phyloP scores from a whole-genome alignment of 768 basidiomycete genomes.

The Austroboletus festivus region DNA sequence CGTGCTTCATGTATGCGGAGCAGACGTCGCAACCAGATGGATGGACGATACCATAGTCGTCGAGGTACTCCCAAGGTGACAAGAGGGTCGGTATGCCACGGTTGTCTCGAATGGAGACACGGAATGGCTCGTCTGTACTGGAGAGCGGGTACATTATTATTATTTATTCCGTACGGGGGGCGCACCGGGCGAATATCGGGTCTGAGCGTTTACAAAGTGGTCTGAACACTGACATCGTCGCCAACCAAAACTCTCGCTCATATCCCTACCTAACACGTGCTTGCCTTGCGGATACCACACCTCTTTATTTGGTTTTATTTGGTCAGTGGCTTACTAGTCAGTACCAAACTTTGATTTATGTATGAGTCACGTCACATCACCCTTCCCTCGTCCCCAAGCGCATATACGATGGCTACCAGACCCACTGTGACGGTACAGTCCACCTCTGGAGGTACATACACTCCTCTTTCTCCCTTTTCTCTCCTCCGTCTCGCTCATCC shows the following conservation, averaged over 20 bases:
- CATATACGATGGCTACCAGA: constrained; percentile 75
- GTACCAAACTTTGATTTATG: constrained; percentile 28
- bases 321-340: constrained; percentile 26
- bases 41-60: constrained; percentile 40
- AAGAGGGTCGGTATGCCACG: constrained; percentile 33
- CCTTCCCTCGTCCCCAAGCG: constrained; percentile 37
- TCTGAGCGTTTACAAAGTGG: no score
- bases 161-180: constrained; percentile 6
- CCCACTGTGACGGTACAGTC: constrained; percentile 87
- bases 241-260: no score
- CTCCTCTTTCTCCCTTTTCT: background rate
- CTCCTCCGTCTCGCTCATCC: constrained; percentile 26
- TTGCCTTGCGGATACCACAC: constrained; percentile 26
- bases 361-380: no score
- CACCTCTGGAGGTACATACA: constrained; percentile 62
- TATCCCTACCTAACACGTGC: constrained; percentile 32
- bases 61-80: constrained; percentile 40
- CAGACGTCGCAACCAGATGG: constrained; percentile 38
- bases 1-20: constrained; percentile 38
- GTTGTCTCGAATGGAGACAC: constrained; percentile 26
- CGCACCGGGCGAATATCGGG: constrained; percentile 21
- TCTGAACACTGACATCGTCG: constrained; percentile 18
- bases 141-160: constrained; percentile 33
- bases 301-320: constrained; percentile 32
- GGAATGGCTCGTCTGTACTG: constrained; percentile 31